Evolutionary conservation across 2,329 filamentous ascomycete species (phyloP), one percentile per base, ranked within the genome.

Genomic region (Colletotrichum navitas): DNA sequence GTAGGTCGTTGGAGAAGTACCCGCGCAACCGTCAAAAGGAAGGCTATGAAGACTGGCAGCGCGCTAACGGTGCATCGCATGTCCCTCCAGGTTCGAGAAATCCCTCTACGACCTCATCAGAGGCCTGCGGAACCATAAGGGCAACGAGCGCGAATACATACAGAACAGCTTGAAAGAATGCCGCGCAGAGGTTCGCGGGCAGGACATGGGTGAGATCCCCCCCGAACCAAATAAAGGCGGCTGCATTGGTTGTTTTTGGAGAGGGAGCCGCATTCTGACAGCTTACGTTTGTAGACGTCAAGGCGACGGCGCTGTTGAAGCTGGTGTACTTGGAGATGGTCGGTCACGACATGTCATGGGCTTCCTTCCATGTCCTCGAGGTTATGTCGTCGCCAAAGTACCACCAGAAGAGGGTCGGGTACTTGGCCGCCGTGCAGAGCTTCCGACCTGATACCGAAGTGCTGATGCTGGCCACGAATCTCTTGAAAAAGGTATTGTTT

Each of bases 321-420:
- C 89, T 99, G 77, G 92, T 98, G 64, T 99, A 99, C 81, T 90
- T 99, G 75, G 96, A 99, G 81, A 99, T 99, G 96, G 95, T 98
- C 76, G 96, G 96, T 18, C 93, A 98, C 80, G 96, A 98, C 83
- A 99, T 99, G 96, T 98, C 95, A 3, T 99, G 96, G 96, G 96
- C 96, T 5, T 95, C 95, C 16, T 99, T 99, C 83, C 94, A 99
- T 81, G 95, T 98, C 63, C 91, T 99, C 59, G 96, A 99, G 84
- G 96, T 99, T 83, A 99, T 99, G 96, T 97, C 95, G 47, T 97
- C 94, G 49, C 87, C 92, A 59, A 98, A 98, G 80, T 97, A 97
- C 81, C 89, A 94, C 76, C 95, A 98, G 82, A 99, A 99, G 83
- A 89, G 95, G 75, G 94, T 98, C 55, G 96, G 95, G 69, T 99